Evolutionary conservation across 1,284 basidiomycete genomes (phyloP).

Genomic region (Fomitopsis palustris): DNA sequence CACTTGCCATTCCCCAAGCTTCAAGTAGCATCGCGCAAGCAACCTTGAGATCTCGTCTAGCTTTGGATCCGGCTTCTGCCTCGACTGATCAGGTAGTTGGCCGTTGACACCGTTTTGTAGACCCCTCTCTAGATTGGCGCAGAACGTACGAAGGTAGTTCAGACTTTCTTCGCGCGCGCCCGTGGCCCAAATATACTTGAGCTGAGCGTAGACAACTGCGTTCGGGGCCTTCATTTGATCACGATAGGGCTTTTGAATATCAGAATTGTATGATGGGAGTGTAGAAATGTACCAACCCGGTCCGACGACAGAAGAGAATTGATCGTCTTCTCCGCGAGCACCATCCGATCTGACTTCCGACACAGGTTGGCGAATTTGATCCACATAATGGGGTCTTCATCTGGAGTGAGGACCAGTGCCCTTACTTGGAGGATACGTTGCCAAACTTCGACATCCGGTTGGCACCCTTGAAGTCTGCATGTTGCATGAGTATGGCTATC

Average conservation of each 20-base stretch:
- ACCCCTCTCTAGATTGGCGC: conserved; percentile 73
- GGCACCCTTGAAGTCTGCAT: conserved; percentile 86
- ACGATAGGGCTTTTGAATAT: conserved; percentile 17
- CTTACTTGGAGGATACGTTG: conserved; percentile 96
- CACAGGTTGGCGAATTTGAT: conserved; percentile 91
- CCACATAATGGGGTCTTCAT: conserved; percentile 97
- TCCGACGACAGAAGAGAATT: conserved; percentile 82
- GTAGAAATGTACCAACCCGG: conserved; percentile 37
- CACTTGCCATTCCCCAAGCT: conserved; percentile 94
- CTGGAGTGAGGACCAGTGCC: conserved; percentile 90
- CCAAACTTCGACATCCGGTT: conserved; percentile 99
- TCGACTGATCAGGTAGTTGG: conserved; percentile 23
- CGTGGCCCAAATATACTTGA: conserved; percentile 96
- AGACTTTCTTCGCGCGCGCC: conserved; percentile 80
- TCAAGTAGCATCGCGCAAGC: conserved; percentile 96
- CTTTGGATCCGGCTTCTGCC: conserved; percentile 57
- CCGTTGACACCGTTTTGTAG: conserved; percentile 56
- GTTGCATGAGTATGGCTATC: conserved; percentile 1
- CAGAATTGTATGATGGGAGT: background rate
- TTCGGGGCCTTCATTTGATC: conserved; percentile 81
- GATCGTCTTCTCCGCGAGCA: conserved; percentile 95
- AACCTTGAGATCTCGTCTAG: conserved; percentile 79
- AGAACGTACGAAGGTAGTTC: conserved; percentile 86
- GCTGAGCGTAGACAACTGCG: conserved; percentile 94
- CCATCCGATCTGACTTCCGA: conserved; percentile 82